Base-by-base conservation (phyloP, 75 land plant genomes). In the Pseudotsuga menziesii region DNA sequence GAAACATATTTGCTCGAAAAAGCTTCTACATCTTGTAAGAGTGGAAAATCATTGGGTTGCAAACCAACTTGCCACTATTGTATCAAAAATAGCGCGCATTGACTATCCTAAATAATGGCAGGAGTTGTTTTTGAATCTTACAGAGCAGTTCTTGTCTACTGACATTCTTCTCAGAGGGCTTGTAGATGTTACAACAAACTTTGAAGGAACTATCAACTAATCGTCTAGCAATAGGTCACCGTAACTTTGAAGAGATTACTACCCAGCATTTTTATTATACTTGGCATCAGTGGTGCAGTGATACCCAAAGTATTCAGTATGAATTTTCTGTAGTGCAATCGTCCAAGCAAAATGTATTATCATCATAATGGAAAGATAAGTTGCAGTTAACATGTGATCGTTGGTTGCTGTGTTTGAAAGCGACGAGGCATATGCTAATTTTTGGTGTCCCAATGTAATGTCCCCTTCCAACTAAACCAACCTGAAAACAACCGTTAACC, bases 61-160 rank as follows among this genome's bases (percentile, higher is more conserved):
- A 76, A 85, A 85, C 64, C 91, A 89, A 78, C 69, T 95, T 67
- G 99, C 99, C 62, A 89, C 93, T 35, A 78, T 97, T 57, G 85
- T 97, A 56, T 88, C 98, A n/a, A 97, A 95, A 79, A 88, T 97
- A 64, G 98, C 99, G 77, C 98, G 99, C 26, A 86, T 93, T 74
- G 99, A 97, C 80, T 97, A 95, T 81, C 98, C 99, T 72, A 98
- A 85, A 83, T 98, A 97, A 75, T 97, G 99, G 54, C 12, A 48
- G 54, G 54, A 48, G 54, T 48, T 48, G 54, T 48, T 48, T 48
- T 48, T 9, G 12, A 48, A 78, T 52, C 79, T 97, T 78, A 87
- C 89, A 25, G 94, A 95, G 71, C 91, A 90, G 77, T 89, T 95
- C 78, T 96, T 93, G 76, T 83, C 92, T n/a, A 77, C 90, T 23